A percentile compares a stretch with the other conserved stretches of the same genome.
phyloP scores from a whole-genome alignment of 805 yeast genomes.

The Myxozyma vanderwaltii region DNA sequence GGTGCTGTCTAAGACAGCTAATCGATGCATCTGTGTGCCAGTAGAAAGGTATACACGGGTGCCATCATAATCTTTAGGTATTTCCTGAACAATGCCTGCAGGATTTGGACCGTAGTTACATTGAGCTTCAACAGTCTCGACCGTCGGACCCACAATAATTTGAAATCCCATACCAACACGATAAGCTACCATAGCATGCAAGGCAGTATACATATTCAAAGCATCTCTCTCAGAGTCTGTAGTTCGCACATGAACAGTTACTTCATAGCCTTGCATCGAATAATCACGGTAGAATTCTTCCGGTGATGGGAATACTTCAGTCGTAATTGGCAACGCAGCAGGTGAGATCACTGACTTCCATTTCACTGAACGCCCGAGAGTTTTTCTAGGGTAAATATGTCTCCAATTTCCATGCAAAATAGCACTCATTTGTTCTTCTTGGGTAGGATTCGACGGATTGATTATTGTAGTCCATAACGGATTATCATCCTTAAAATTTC shows the following conservation, averaged over 20 bases:
- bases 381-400: conserved; percentile 79
- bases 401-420: conserved; percentile 85
- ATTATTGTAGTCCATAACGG: conserved; percentile 63
- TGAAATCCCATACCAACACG: conserved; percentile 88
- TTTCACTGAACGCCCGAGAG: conserved; percentile 57
- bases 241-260: conserved; percentile 53
- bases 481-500: conserved; percentile 31
- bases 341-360: conserved; percentile 96
- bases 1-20: conserved; percentile 68
- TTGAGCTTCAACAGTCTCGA: conserved; percentile 58
- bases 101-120: conserved; percentile 50
- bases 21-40: conserved; percentile 82
- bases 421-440: conserved; percentile 55
- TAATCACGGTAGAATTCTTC: conserved; percentile 71
- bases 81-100: conserved; percentile 57
- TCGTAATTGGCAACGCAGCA: conserved; percentile 83
- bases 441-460: conserved; percentile 75
- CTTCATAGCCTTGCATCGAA: conserved; percentile 81
- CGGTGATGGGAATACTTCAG: conserved; percentile 72
- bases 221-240: conserved; percentile 4
- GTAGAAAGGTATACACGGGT: conserved; percentile 72
- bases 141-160: conserved; percentile 73
- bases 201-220: conserved; percentile 55
- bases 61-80: conserved; percentile 57
- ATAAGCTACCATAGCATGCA: conserved; percentile 84